Evolutionary conservation across 2,329 filamentous ascomycete genomes (phyloP).

Genomic region (Emergomyces orientalis): DNA sequence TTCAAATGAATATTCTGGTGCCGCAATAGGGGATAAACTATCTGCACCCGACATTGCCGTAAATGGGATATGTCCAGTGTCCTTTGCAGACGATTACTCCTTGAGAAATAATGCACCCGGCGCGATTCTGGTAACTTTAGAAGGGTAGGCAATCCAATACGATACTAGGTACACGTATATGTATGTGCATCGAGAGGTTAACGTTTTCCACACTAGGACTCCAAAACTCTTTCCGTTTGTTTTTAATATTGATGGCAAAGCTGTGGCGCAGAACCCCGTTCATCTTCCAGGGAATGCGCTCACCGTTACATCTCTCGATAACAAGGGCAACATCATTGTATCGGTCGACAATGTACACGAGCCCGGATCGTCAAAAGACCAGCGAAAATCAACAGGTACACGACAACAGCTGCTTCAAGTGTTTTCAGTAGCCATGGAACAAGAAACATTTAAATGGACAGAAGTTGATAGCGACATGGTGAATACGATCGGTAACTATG

Average conservation of each 20-base stretch:
- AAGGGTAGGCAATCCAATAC: conserved; percentile 43
- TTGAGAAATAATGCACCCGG: conserved; percentile 12
- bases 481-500: conserved; percentile 23
- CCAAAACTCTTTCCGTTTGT: conserved; percentile 58
- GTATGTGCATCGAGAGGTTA: neutral
- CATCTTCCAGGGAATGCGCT: conserved; percentile 57
- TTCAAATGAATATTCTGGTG: neutral
- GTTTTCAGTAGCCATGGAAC: conserved; percentile 20
- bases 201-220: conserved; percentile 39
- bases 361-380: conserved; percentile 40
- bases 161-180: neutral
- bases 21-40: neutral
- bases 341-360: conserved; percentile 48
- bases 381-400: conserved; percentile 20
- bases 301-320: conserved; percentile 37
- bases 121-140: conserved; percentile 45
- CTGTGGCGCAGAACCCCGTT: conserved; percentile 46
- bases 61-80: conserved; percentile 42
- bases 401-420: conserved; percentile 24
- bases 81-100: conserved; percentile 18
- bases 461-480: conserved; percentile 18
- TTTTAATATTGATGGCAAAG: conserved; percentile 42
- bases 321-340: conserved; percentile 33
- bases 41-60: conserved; percentile 34
- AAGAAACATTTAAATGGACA: conserved; percentile 22